These are phyloP conservation scores for Xerocomus amazonicus DNA, from an alignment of 1,284 basidiomycete species.

Conservation along the genomic window DNA sequence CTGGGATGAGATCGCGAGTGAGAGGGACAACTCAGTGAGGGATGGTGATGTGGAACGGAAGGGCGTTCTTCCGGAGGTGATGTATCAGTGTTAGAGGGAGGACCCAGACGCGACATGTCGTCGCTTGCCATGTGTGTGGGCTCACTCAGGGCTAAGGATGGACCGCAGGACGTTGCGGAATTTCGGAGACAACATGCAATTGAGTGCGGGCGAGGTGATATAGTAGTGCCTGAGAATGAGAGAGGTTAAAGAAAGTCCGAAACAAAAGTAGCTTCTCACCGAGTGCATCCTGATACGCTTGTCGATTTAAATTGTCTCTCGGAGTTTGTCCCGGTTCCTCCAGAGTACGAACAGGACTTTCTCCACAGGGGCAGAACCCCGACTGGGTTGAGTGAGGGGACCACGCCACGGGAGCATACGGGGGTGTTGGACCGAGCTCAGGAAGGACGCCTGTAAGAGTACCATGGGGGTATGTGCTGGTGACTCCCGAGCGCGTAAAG, in stretches of 20 bases:
- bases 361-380: conserved; percentile 1
- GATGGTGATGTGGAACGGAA: background rate
- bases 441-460: conserved; percentile 4
- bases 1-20: conserved; percentile 6
- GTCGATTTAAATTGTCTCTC: conserved; percentile 24
- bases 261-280: background rate
- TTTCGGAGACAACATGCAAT: background rate
- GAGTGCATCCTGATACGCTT: background rate
- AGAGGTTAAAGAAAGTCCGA: background rate
- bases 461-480: conserved; percentile 3
- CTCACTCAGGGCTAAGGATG: conserved; percentile 15
- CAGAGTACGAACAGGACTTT: conserved; percentile 35
- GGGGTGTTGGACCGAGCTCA: conserved; percentile 27
- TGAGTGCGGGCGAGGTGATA: conserved; percentile 1
- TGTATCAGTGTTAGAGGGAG: background rate
- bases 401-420: conserved; percentile 26
- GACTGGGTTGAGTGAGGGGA: background rate
- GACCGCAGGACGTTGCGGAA: background rate
- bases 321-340: conserved; percentile 42
- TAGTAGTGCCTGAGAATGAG: background rate
- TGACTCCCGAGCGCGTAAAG: background rate
- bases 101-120: background rate
- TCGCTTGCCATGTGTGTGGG: conserved; percentile 6
- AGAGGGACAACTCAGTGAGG: background rate
- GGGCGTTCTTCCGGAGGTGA: conserved; percentile 19